Conservation (phyloP, 371 early-diverging fungal species). For the Nematocida parisii region DNA sequence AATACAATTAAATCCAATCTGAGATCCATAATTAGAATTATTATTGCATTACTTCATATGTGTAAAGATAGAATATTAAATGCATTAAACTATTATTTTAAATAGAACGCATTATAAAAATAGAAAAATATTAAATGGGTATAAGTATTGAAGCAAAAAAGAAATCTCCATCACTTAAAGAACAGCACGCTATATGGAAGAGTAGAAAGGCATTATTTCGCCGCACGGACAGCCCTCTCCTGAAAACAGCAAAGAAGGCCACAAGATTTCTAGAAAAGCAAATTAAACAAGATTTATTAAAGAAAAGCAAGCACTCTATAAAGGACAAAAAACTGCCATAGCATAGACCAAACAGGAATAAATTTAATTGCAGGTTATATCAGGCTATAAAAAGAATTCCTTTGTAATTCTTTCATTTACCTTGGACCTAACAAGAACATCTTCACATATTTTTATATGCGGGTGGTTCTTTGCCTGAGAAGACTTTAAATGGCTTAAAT, state of each 20-base stretch:
- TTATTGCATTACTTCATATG: too few relatives aligned
- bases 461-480: not conserved
- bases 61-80: too few relatives aligned
- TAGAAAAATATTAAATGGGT: too few relatives aligned
- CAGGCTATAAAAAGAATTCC: not conserved
- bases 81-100: too few relatives aligned
- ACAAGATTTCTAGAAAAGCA: not conserved
- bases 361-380: too few relatives aligned
- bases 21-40: too few relatives aligned
- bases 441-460: not conserved
- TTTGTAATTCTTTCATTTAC: constrained; percentile 22
- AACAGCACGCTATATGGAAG: not conserved
- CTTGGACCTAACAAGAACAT: not conserved
- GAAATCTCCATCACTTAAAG: not conserved
- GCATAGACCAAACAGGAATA: not conserved
- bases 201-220: not conserved
- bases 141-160: not conserved
- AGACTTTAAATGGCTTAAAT: constrained; percentile 1
- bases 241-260: not conserved
- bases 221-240: not conserved
- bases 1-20: too few relatives aligned
- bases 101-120: too few relatives aligned
- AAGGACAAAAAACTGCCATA: not conserved
- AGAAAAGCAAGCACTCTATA: not conserved
- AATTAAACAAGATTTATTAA: not conserved